phyloP scores from a whole-genome alignment of 305 asterid genomes.

The Solanum hybrid region DNA sequence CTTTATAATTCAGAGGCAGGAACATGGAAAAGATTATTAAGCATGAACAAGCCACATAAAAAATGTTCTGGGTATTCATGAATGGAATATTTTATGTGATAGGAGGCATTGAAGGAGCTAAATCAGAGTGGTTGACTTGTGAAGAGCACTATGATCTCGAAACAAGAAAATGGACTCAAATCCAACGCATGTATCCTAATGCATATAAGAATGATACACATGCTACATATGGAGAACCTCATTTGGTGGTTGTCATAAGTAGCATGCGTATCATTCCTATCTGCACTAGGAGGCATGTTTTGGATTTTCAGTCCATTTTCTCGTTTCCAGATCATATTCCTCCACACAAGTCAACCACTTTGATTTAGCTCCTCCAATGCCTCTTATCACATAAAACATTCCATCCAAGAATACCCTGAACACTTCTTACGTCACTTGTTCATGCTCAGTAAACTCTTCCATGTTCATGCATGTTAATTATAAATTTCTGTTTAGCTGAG shows the following conservation, averaged over 20 bases:
- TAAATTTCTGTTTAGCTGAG: not conserved
- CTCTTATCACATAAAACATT: not conserved
- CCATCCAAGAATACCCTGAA: not conserved
- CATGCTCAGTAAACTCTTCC: not conserved
- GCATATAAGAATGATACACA: not conserved
- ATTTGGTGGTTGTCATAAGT: not conserved
- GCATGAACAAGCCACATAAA: not conserved
- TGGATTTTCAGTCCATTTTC: not conserved
- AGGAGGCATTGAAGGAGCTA: not conserved
- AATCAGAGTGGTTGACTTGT: not conserved
- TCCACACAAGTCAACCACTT: slow-evolving; percentile 59
- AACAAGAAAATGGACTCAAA: not conserved
- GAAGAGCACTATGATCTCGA: slow-evolving; percentile 10
- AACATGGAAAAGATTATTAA: not conserved
- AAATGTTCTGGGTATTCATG: too few relatives aligned
- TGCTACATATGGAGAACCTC: not conserved
- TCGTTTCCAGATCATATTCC: slow-evolving; percentile 50
- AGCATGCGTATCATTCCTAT: not conserved
- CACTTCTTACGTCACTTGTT: not conserved
- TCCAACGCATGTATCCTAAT: too few relatives aligned
- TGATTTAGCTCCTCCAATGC: not conserved
- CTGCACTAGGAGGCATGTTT: not conserved
- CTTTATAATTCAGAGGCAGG: not conserved
- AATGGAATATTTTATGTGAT: not conserved
- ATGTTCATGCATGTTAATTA: not conserved